Base-by-base conservation (phyloP, 208 protist genomes). In the Acanthamoeba rhysodes region DNA sequence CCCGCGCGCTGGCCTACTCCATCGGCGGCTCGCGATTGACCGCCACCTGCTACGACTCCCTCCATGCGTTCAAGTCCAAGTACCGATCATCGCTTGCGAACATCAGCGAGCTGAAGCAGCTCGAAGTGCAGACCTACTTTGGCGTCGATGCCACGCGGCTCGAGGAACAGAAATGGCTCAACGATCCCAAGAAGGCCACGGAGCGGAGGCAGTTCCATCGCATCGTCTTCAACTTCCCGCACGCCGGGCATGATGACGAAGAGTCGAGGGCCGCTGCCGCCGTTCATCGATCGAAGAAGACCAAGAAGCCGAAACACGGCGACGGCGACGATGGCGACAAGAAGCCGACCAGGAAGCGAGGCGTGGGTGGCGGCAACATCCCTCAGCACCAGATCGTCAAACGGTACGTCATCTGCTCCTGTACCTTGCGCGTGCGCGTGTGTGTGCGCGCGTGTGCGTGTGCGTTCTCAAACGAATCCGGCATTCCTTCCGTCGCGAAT, bases 201-300 rank as follows among this genome's bases (percentile, higher is more conserved):
- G 29, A 29, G 29, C n/a, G 41, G 10, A 41, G 50, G 41, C 74
- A 53, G 16, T 82, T 50, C 74, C 74, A 82, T 82, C 74, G 74
- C 74, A 82, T 82, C 41, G 74, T 82, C n/a, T 82, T 82, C 74
- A 82, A 82, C 74, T 82, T 82, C 41, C 74, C 74, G 4, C 74
- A 82, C 32, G 18, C 74, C 74, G 74, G 74, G 8, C 37, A 41
- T 5, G 32, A 82, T 16, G 37, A 82, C 7, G 74, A 82, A 82
- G 74, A 41, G n/a, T 18, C n/a, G 16, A 32, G n/a, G 37, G 2
- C 22, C 62, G 9, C 18, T 2, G 8, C 27, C 27, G 27, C 2
- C 62, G 20, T 9, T 12, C 18, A 2, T 12, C 16, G 27, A 68
- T 12, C 9, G 62, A 68, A 68, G 27, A 68, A 68, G 24, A 22